These are phyloP conservation scores for Thalia dealbata DNA, from an alignment of 176 grass and related monocot species.

Conservation along the genomic window DNA sequence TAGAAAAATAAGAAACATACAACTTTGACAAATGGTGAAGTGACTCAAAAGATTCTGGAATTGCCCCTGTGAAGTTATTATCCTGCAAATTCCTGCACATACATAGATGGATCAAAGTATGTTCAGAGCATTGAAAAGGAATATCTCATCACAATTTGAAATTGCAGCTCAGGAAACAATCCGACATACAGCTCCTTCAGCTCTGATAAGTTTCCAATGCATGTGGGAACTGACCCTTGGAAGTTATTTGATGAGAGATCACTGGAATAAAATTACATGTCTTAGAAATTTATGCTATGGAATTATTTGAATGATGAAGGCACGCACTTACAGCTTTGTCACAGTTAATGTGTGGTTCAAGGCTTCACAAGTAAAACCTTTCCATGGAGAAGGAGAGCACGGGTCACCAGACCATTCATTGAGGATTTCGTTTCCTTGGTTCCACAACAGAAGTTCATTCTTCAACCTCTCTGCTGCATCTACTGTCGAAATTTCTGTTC, in stretches of 20 bases:
- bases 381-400: constrained; percentile 38
- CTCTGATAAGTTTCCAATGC: constrained; percentile 33
- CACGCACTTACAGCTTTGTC: constrained; percentile 49
- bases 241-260: constrained; percentile 46
- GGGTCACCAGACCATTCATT: constrained; percentile 45
- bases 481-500: constrained; percentile 18
- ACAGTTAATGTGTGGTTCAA: constrained; percentile 22
- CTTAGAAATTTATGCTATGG: neutral
- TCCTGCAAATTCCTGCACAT: constrained; percentile 35
- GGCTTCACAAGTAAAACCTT: constrained; percentile 31
- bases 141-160: constrained; percentile 6
- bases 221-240: constrained; percentile 30
- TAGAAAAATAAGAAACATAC: constrained; percentile 25
- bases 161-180: constrained; percentile 8
- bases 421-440: constrained; percentile 41
- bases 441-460: constrained; percentile 31
- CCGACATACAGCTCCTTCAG: constrained; percentile 44
- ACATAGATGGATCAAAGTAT: constrained; percentile 6
- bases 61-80: constrained; percentile 52
- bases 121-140: constrained; percentile 6
- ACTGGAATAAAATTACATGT: constrained; percentile 27
- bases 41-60: constrained; percentile 40
- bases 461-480: constrained; percentile 33
- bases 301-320: neutral
- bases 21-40: constrained; percentile 35